Percentiles rank a stretch among this genome's conserved stretches.
These are phyloP conservation scores for Alternaria alternata DNA, from an alignment of 2,329 filamentous ascomycete genomes.

Conservation along the genomic window DNA sequence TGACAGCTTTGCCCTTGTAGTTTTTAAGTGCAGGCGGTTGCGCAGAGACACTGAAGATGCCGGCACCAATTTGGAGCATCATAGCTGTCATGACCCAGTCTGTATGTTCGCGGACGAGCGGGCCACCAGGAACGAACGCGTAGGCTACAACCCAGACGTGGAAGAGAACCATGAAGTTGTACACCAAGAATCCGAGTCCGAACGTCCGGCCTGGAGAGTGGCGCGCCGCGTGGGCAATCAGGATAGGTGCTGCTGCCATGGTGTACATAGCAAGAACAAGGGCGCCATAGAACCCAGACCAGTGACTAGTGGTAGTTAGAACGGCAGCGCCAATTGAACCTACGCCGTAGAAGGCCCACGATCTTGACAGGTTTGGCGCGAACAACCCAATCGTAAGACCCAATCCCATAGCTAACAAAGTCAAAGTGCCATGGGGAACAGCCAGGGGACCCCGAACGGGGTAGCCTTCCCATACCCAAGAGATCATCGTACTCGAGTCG, in stretches of 20 bases:
- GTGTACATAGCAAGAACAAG: slow-evolving; percentile 79
- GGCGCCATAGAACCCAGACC: slow-evolving; percentile 89
- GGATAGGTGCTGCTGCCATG: slow-evolving; percentile 77
- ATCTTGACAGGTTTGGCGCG: slow-evolving; percentile 73
- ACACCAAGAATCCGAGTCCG: slow-evolving; percentile 86
- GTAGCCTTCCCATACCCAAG: slow-evolving; percentile 98
- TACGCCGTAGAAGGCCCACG: slow-evolving; percentile 80
- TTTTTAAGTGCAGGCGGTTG: slow-evolving; percentile 58
- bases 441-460: slow-evolving; percentile 87
- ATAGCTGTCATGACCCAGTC: slow-evolving; percentile 92
- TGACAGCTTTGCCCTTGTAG: slow-evolving; percentile 56
- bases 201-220: slow-evolving; percentile 82
- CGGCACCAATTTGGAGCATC: slow-evolving; percentile 84
- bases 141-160: slow-evolving; percentile 99
- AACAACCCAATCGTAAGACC: slow-evolving; percentile 81
- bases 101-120: slow-evolving; percentile 89
- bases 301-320: slow-evolving; percentile 79
- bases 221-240: slow-evolving; percentile 79
- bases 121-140: slow-evolving; percentile 94
- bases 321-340: slow-evolving; percentile 82
- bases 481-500: slow-evolving; percentile 98
- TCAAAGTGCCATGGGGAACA: slow-evolving; percentile 88
- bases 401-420: slow-evolving; percentile 83
- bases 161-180: slow-evolving; percentile 95
- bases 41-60: slow-evolving; percentile 73